These are phyloP conservation scores for Collybiopsis confluens DNA, from an alignment of 768 basidiomycete genomes.

Conservation along the genomic window DNA sequence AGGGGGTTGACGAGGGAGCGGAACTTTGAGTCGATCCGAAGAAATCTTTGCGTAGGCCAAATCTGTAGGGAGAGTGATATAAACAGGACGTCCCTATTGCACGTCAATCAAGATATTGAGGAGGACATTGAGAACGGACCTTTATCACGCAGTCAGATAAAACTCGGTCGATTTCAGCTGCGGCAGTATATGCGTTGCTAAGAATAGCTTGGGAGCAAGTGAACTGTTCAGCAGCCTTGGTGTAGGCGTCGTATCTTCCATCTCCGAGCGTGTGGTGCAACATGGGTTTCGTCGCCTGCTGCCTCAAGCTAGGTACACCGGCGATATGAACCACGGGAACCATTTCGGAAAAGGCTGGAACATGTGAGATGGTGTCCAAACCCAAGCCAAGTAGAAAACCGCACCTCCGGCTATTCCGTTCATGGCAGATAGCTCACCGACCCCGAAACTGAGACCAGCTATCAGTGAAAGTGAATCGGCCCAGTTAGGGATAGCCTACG, in stretches of 20 bases:
- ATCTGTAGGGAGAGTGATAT: conserved; percentile 84
- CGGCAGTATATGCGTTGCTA: conserved; percentile 48
- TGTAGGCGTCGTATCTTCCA: conserved; percentile 81
- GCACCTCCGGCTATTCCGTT: conserved; percentile 78
- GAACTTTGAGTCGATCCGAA: conserved; percentile 54
- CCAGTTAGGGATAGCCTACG: conserved; percentile 34
- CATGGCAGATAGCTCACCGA: conserved; percentile 88
- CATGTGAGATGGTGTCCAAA: neutral
- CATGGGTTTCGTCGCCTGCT: conserved; percentile 68
- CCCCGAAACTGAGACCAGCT: conserved; percentile 61
- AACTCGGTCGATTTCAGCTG: conserved; percentile 72
- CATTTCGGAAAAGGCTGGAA: conserved; percentile 75
- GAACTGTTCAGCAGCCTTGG: conserved; percentile 70
- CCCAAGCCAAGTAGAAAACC: conserved; percentile 6
- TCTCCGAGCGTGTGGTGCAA: conserved; percentile 90
- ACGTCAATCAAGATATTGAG: neutral
- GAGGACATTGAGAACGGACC: conserved; percentile 16
- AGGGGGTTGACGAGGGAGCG: conserved; percentile 45
- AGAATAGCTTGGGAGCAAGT: conserved; percentile 66
- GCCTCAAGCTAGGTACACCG: conserved; percentile 70
- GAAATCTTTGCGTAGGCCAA: conserved; percentile 69
- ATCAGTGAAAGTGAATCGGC: conserved; percentile 1
- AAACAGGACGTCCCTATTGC: conserved; percentile 88
- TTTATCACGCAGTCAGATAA: conserved; percentile 62
- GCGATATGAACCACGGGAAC: conserved; percentile 88